Evolutionary conservation across 352 stramenopile genomes (phyloP), one percentile per base, ranked within the genome.

Genomic region (Globisporangium alternatum): DNA sequence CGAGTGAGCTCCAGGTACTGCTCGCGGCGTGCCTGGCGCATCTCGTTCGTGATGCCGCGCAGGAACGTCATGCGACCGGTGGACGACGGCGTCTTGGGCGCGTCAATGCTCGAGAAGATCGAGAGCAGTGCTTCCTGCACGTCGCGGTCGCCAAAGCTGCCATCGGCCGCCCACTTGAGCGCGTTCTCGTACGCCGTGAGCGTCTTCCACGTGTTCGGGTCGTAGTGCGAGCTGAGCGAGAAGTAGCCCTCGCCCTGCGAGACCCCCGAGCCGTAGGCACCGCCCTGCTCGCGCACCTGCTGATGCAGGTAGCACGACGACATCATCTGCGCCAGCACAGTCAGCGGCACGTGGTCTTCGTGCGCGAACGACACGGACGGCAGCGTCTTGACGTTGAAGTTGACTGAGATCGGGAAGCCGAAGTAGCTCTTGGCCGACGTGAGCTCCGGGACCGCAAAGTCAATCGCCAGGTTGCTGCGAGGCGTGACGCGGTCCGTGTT

Each of bases 281-380:
- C 86, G 25, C 86, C 86, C 41, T 91, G 75, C 45, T 95, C 86
- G 43, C 86, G 82, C 54, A 95, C 86, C 57, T 88, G 80, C 64
- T 93, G 86, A 49, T 95, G 86, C 55, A 95, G 45, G 37, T 80
- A 90, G 70, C 86, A 95, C 51, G 86, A 93, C 57, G 84, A 92
- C 74, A 93, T 88, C 33, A 95, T 90, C 72, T 93, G 83, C 28
- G 83, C 73, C 19, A 95, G 70, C 51, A 95, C 81, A 12, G 72
- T 86, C 22, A 95, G 72, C 30, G 84, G 75, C 52, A 92, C 82
- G 62, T 95, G 84, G 66, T 95, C 84, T 4, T 71, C 41, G 62
- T 95, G 82, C 8, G 81, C 70, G 64, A 93, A 89, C 55, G 83
- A 77, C 54, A 93, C 86, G 0, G 81, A 88, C 45, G 81, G 72